Evolutionary conservation across 2,329 filamentous ascomycete species (phyloP).

Genomic region (Thelonectria discophora): DNA sequence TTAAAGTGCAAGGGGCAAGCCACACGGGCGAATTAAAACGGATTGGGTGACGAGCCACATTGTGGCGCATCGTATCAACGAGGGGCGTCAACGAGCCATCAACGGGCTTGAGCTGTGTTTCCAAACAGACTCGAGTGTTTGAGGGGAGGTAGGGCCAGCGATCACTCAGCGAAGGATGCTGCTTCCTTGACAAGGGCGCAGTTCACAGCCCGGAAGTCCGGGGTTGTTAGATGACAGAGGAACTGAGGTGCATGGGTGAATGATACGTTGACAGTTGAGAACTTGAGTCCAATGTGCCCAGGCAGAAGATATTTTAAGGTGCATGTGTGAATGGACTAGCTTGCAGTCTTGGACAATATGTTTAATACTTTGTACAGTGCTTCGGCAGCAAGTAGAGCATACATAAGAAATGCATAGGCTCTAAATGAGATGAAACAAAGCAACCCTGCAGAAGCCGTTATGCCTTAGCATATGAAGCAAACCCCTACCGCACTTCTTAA

Average conservation of each 20-base stretch:
- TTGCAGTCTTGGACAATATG: too few relatives aligned
- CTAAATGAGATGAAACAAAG: conserved; percentile 4
- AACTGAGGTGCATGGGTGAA: not conserved
- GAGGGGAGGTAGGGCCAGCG: not conserved
- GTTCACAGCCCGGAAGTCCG: conserved; percentile 12
- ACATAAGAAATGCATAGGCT: not conserved
- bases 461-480: conserved; percentile 18
- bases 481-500: conserved; percentile 17
- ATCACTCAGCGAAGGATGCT: conserved; percentile 1
- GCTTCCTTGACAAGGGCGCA: conserved; percentile 2
- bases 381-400: not conserved
- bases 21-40: conserved; percentile 3
- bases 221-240: not conserved
- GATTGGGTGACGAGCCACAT: conserved; percentile 14
- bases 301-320: too few relatives aligned
- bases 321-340: too few relatives aligned
- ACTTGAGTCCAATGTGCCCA: too few relatives aligned
- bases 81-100: conserved; percentile 3
- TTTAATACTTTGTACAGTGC: too few relatives aligned
- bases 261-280: not conserved
- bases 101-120: conserved; percentile 10
- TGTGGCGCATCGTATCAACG: conserved; percentile 16
- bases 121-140: conserved; percentile 13
- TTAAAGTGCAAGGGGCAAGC: conserved; percentile 14
- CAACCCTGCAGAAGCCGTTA: conserved; percentile 5